Base-by-base conservation (phyloP, 768 basidiomycete genomes). In the Phlegmacium glaucopus region DNA sequence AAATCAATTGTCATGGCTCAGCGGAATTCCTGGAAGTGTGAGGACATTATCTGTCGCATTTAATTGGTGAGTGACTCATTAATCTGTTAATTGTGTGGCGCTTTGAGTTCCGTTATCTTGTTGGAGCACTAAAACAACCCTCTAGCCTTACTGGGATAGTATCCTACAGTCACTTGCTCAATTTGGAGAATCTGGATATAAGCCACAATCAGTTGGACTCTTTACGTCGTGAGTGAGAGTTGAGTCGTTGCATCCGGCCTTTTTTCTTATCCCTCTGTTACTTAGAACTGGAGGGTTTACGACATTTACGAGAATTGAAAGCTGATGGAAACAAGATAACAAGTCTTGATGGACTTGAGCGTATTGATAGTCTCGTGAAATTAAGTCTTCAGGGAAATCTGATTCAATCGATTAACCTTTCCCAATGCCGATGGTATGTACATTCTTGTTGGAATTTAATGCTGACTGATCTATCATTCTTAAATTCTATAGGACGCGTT, bases 141-240 rank as follows among this genome's bases (percentile, higher is more conserved):
- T 53, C 26, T 66, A 91, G 90, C 55, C 75, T 98, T 56, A 89
- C 90, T 57, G 79, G 83, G 53, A 70, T 94, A 54, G 93, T 93
- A 28, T 92, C 94, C 18, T 95, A 91, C 67, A 77, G 78, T 62
- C 93, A 97, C 66, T 74, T 99, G 58, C 71, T 76, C 29, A 89
- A 90, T 62, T 76, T 99, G 35, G 91, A 94, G 68, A 81, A 79
- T 58, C 77, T 99, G 60, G 93, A 99, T 69, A 83, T 99, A 51
- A 93, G 91, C 64, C 66, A 81, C 59, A 98, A 98, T 65, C 79
- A 90, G 53, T 76, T 98, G 44, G 92, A 95, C 51, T 90, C 90
- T 7, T 72, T 98, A 47, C 78, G 75, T 41, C 91, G 91, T 95
- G 66, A 69, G 90, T 83, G 16, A 32, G 54, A 47, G 35, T 35